Evolutionary conservation across 306 rosid genomes (phyloP), one percentile per base, ranked within the genome.

Genomic region (Medicago truncatula): DNA sequence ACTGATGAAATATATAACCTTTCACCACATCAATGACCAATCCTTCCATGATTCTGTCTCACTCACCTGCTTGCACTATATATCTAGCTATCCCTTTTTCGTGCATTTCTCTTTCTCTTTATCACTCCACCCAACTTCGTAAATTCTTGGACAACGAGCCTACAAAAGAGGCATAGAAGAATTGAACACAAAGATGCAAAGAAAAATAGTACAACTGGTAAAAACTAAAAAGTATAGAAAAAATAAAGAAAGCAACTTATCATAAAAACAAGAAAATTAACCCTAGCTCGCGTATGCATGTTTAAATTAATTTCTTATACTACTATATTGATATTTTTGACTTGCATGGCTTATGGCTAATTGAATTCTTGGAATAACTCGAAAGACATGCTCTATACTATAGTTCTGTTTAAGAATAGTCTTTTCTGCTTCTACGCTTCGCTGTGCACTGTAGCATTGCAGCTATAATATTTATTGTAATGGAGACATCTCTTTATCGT

Each of bases 401-500:
- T 53, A 17, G 0, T 15, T 11, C 34, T 58, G 64, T 58, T 58
- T 58, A 38, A 23, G 39, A 58, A 23, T 25, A 58, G 64, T 58
- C 5, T 59, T 16, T 28, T 76, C 72, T 76, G 71, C 47, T 71
- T 61, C 64, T 74, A 52, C 62, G 67, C 40, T 43, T 49, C 71
- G 61, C 76, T 71, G 52, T 46, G 43, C 70, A 60, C 80, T 74
- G 75, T 62, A 13, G 20, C 14, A 9, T 9, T 56, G 61, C 61
- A 56, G 6, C 59, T 21, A 41, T 61, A 18, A 59, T 62, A 81
- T 85, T 85, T 74, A 75, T 81, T 77, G 64, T 66, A 56, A 69
- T 54, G 59, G 65, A 74, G 88, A 70, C 76, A 59, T 25, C 65
- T 76, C 86, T 85, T 74, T 88, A 81, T 83, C 88, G 86, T 85